These are phyloP conservation scores for Hanseniaspora nectarophila DNA, from an alignment of 805 yeast species.

Conservation along the genomic window DNA sequence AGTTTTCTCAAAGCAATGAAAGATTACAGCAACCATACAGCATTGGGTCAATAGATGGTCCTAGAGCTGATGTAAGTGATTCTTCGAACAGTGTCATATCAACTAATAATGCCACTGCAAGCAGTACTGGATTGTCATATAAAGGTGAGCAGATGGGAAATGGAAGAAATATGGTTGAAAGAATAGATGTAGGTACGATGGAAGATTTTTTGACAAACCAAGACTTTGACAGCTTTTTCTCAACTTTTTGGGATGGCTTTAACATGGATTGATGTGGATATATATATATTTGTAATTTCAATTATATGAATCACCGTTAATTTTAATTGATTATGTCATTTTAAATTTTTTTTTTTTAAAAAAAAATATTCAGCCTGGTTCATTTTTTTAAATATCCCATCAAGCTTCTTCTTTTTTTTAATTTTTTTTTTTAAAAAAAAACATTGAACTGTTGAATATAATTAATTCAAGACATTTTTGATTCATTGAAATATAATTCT, in stretches of 20 bases:
- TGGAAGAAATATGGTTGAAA: conserved; percentile 12
- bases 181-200: conserved; percentile 13
- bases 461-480: too few relatives aligned
- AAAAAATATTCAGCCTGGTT: too few relatives aligned
- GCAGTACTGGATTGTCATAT: not conserved
- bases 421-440: too few relatives aligned
- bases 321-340: too few relatives aligned
- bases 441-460: too few relatives aligned
- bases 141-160: not conserved
- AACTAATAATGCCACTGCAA: not conserved
- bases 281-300: not conserved
- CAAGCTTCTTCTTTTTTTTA: too few relatives aligned
- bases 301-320: too few relatives aligned
- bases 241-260: conserved; percentile 8
- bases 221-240: conserved; percentile 7
- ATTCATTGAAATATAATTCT: too few relatives aligned
- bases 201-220: conserved; percentile 13
- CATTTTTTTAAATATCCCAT: too few relatives aligned
- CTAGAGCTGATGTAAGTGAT: not conserved
- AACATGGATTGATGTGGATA: not conserved
- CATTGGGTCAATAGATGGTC: too few relatives aligned
- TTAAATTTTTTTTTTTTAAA: too few relatives aligned
- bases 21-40: not conserved
- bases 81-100: not conserved
- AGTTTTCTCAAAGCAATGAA: conserved; percentile 6